phyloP scores from a whole-genome alignment of 148 eudicot species.

The Spergularia bocconei region DNA sequence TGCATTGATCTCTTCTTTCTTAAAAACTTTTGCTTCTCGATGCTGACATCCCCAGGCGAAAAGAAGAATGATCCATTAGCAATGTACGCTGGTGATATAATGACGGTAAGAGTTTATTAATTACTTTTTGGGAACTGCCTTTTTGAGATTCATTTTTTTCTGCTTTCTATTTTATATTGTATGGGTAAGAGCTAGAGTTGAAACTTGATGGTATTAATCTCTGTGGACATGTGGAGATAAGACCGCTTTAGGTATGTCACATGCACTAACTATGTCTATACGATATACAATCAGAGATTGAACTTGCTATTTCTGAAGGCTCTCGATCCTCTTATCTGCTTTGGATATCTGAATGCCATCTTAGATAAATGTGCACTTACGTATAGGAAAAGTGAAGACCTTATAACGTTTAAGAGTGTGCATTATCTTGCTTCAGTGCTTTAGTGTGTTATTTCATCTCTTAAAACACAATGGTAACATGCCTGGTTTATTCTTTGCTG shows the following conservation, averaged over 20 bases:
- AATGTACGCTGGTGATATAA: slow-evolving; percentile 97
- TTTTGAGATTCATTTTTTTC: neutral
- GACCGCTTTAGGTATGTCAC: neutral
- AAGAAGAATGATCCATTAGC: slow-evolving; percentile 95
- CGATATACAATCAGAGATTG: neutral
- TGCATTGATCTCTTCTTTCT: slow-evolving; percentile 5
- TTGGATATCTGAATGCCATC: neutral
- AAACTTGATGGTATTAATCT: neutral
- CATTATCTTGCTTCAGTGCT: neutral
- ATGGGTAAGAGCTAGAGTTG: neutral
- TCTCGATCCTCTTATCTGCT: neutral
- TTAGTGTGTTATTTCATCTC: neutral
- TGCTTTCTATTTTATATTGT: neutral
- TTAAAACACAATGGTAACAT: neutral
- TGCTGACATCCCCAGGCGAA: slow-evolving; percentile 56
- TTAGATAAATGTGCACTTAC: neutral
- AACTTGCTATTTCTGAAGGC: neutral
- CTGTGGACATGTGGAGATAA: neutral
- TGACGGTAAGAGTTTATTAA: slow-evolving; percentile 66
- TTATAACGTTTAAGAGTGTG: neutral
- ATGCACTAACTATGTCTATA: neutral
- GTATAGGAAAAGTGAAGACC: neutral
- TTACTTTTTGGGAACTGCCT: neutral
- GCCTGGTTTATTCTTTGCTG: neutral
- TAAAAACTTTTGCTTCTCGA: slow-evolving; percentile 15